Percentiles rank a stretch among this genome's conserved stretches.
Evolutionary conservation across 2,329 filamentous ascomycete genomes (phyloP).

Genomic region (Pyricularia sp.): DNA sequence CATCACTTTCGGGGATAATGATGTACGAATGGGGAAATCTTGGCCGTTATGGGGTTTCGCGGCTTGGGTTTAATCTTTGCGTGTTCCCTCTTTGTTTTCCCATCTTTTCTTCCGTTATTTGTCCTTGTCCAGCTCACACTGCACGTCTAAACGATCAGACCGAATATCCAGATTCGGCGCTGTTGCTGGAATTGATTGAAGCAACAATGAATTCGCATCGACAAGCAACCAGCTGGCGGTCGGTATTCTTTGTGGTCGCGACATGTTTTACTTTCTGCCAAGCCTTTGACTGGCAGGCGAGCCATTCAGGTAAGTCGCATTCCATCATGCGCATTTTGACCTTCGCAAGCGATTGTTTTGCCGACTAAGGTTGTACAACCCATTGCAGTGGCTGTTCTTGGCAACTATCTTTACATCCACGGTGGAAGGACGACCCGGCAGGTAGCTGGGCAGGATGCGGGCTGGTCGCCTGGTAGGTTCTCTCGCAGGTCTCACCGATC

Average conservation of each 20-base stretch:
- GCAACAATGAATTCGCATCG: not conserved
- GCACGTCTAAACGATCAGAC: no score
- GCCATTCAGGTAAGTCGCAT: not conserved
- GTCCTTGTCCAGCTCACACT: not conserved
- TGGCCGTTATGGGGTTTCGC: not conserved
- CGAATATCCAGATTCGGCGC: not conserved
- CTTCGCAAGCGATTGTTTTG: not conserved
- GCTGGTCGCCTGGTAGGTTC: not conserved
- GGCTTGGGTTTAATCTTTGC: not conserved
- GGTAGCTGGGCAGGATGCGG: not conserved
- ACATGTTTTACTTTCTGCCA: not conserved
- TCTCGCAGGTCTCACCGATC: not conserved
- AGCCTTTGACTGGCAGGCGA: not conserved
- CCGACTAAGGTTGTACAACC: not conserved
- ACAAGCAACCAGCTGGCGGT: not conserved
- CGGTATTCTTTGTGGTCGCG: not conserved
- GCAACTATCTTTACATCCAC: constrained; percentile 4
- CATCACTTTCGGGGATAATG: not conserved
- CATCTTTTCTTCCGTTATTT: not conserved
- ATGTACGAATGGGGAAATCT: not conserved
- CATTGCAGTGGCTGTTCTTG: not conserved
- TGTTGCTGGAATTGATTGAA: not conserved
- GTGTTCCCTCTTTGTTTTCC: not conserved
- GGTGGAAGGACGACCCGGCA: not conserved
- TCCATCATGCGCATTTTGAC: not conserved